Evolutionary conservation across 345 rosid species (phyloP), one percentile per base, ranked within the genome.

Genomic region (Populus pruinosa): DNA sequence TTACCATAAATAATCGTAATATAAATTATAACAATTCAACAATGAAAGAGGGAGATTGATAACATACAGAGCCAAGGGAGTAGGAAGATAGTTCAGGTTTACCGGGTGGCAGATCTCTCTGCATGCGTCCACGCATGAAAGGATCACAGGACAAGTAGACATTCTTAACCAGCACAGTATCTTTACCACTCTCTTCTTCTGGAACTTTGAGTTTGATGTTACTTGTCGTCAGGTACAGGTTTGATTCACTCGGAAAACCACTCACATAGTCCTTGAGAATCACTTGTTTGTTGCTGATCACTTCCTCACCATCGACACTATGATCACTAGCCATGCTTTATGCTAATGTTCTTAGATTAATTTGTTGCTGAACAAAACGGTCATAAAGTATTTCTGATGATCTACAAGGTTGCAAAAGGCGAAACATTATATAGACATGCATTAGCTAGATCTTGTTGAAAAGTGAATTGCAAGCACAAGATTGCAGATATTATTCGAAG

Each of bases 121-220:
- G 53, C 85, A 83, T 83, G 38, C 66, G 74, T 17, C n/a, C 12
- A 8, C 82, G 43, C 85, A 76, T 44, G 71, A 72, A 79, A 25
- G 92, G 96, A 85, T 91, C 93, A 25, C 96, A 91, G 1, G 96
- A 90, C 79, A 90, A 78, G 76, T 79, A 88, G 21, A 90, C 84
- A 81, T 90, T 91, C 86, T 90, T 90, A 64, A 90, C 79, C 47
- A 91, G 18, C 25, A 87, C 83, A 8, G 74, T 78, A 4, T 83
- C 76, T 18, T 72, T 75, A 0, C 76, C 53, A 14, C 18, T 14
- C 18, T 47, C 18, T 3, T 47, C 84, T 5, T 49, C 44, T 0
- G 86, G 78, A 2, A 83, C 75, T 66, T 49, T 78, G 2, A 87
- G 83, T 12, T 79, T 77, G 16, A 85, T 74, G 69, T 74, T 63